Conservation (phyloP, 148 eudicot genomes). For the Beta vulgaris region DNA sequence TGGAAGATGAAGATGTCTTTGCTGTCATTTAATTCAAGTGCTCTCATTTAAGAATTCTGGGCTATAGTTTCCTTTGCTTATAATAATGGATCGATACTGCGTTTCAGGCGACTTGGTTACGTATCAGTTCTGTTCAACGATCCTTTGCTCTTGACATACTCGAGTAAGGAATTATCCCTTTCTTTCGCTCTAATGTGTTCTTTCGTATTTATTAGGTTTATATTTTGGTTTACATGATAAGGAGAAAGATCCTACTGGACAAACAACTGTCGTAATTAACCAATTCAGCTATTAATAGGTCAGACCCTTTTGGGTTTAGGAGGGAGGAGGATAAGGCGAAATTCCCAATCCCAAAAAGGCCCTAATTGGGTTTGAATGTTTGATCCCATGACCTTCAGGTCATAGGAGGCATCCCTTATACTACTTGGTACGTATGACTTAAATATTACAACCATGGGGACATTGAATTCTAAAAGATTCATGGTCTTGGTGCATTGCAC, state of each 20-base stretch:
- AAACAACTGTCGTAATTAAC: no score
- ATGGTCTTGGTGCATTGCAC: not conserved
- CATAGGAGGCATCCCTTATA: no score
- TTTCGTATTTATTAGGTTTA: conserved; percentile 9
- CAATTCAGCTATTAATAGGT: no score
- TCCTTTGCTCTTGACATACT: conserved; percentile 96
- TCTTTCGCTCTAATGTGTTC: conserved; percentile 14
- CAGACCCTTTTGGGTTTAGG: no score
- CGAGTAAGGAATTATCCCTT: conserved; percentile 62
- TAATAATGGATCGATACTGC: conserved; percentile 2
- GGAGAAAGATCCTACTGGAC: no score
- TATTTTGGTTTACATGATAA: no score
- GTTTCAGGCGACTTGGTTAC: conserved; percentile 84
- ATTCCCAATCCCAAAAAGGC: no score
- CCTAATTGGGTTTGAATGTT: no score
- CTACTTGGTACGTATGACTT: no score
- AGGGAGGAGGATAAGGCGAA: no score
- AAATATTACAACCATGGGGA: conserved; percentile 1
- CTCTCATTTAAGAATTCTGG: not conserved
- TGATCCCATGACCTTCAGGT: no score
- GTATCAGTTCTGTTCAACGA: conserved; percentile 67
- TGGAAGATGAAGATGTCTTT: conserved; percentile 1
- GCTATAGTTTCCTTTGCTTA: not conserved
- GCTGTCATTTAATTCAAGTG: not conserved
- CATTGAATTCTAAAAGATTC: not conserved